Evolutionary conservation across 2,329 filamentous ascomycete species (phyloP).

Genomic region (Aspergillus eucalypticola): DNA sequence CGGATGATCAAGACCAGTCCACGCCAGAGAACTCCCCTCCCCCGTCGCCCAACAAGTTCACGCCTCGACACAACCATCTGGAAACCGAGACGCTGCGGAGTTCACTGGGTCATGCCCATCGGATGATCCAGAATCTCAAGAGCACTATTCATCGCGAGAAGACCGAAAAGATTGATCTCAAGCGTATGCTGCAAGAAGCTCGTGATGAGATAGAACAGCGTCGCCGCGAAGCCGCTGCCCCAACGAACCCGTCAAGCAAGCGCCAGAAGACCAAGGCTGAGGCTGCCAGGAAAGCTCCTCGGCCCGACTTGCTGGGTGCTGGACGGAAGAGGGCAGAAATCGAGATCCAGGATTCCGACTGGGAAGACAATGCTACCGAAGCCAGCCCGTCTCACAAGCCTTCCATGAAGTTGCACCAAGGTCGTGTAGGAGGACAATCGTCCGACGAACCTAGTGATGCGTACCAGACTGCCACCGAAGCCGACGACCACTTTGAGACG

Average conservation of each 20-base stretch:
- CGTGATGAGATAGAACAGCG: constrained; percentile 83
- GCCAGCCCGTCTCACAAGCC: constrained; percentile 56
- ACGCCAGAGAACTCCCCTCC: constrained; percentile 91
- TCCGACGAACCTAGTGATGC: constrained; percentile 61
- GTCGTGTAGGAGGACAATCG: constrained; percentile 27
- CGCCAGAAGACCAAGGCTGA: constrained; percentile 63
- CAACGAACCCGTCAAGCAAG: constrained; percentile 48
- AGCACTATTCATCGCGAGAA: constrained; percentile 96
- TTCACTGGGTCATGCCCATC: constrained; percentile 88
- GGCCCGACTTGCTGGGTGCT: constrained; percentile 72
- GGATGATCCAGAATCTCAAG: constrained; percentile 94
- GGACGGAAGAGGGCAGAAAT: constrained; percentile 76
- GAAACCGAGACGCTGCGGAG: constrained; percentile 95
- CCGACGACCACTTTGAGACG: constrained; percentile 66
- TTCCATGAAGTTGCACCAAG: constrained; percentile 31
- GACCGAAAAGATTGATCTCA: constrained; percentile 95
- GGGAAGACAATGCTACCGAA: constrained; percentile 77
- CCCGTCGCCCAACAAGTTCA: constrained; percentile 85
- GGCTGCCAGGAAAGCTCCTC: constrained; percentile 74
- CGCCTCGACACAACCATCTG: constrained; percentile 85
- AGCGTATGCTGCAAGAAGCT: constrained; percentile 91
- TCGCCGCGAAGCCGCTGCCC: constrained; percentile 53
- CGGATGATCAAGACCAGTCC: constrained; percentile 65
- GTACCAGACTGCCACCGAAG: constrained; percentile 82
- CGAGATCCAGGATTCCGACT: constrained; percentile 76